Percentiles rank a stretch among this genome's conserved stretches.
Evolutionary conservation across 2,329 filamentous ascomycete species (phyloP).

Genomic region (Colletotrichum sp.): DNA sequence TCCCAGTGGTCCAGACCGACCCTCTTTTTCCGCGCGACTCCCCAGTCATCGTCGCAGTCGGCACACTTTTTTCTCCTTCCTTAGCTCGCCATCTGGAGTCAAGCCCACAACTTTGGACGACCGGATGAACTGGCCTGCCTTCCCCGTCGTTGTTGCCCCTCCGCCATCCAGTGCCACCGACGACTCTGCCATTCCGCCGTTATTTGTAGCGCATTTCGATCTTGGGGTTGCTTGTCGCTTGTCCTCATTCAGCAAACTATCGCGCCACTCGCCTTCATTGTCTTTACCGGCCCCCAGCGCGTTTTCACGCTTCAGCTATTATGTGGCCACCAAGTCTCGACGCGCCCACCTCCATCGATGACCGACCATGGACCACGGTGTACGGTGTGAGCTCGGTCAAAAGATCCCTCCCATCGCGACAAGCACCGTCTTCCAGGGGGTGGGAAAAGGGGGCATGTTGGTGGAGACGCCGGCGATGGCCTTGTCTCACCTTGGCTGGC

Average conservation of each 20-base stretch:
- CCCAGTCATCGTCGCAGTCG: not conserved
- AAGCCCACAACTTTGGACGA: not conserved
- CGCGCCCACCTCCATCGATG: not conserved
- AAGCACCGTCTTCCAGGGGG: not conserved
- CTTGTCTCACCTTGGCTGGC: conserved; percentile 14
- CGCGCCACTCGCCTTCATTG: not conserved
- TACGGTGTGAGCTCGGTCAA: conserved; percentile 12
- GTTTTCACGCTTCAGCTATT: not conserved
- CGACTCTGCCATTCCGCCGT: not conserved
- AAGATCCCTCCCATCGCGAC: not conserved
- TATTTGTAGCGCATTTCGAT: not conserved
- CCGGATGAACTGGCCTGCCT: not conserved
- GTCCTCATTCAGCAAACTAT: not conserved
- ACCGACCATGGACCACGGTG: not conserved
- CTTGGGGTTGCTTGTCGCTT: not conserved
- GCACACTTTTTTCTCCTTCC: not conserved
- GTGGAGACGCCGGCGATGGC: conserved; percentile 4
- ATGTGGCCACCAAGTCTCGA: not conserved
- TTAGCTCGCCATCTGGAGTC: not conserved
- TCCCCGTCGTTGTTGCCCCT: not conserved
- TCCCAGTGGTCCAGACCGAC: not conserved
- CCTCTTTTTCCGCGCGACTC: not conserved
- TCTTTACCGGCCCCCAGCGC: not conserved
- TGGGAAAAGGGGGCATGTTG: not conserved
- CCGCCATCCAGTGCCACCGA: not conserved